A percentile compares a stretch with the other conserved stretches of the same genome.
These are phyloP conservation scores for Gamarada debralockiae DNA, from an alignment of 495 filamentous ascomycete genomes.

Conservation along the genomic window DNA sequence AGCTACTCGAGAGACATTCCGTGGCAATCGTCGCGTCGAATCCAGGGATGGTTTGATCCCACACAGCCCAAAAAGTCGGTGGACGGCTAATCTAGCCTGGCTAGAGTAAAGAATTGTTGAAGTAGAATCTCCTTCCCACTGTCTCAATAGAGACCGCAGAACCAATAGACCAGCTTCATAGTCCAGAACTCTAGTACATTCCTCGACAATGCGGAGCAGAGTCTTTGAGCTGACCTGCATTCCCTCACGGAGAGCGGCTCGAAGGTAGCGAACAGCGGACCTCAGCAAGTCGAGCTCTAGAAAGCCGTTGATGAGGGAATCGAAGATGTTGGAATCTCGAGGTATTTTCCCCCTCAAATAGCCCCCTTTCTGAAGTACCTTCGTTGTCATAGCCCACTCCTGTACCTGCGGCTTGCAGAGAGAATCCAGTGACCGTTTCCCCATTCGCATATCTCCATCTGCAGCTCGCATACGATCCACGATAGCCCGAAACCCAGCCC, in stretches of 20 bases:
- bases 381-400: conserved; percentile 18
- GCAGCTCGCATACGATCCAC: conserved; percentile 36
- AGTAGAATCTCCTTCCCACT: background rate
- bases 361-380: conserved; percentile 11
- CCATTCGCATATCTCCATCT: conserved; percentile 12
- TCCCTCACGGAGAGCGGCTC: conserved; percentile 16
- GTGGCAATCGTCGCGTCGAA: background rate
- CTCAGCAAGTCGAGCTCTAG: conserved; percentile 6
- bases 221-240: conserved; percentile 1
- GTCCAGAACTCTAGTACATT: conserved; percentile 1
- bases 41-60: conserved; percentile 1
- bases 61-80: conserved; percentile 13
- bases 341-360: conserved; percentile 11
- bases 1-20: background rate
- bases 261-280: conserved; percentile 12
- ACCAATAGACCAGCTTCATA: conserved; percentile 1
- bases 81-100: background rate
- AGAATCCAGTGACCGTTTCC: background rate
- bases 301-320: conserved; percentile 15
- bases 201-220: conserved; percentile 4
- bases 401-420: background rate
- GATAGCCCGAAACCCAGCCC: conserved; percentile 34
- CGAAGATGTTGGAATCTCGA: conserved; percentile 18
- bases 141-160: conserved; percentile 5
- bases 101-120: background rate